These are phyloP conservation scores for Kluyveromyces lactis DNA, from an alignment of 805 yeast genomes.

Conservation along the genomic window DNA sequence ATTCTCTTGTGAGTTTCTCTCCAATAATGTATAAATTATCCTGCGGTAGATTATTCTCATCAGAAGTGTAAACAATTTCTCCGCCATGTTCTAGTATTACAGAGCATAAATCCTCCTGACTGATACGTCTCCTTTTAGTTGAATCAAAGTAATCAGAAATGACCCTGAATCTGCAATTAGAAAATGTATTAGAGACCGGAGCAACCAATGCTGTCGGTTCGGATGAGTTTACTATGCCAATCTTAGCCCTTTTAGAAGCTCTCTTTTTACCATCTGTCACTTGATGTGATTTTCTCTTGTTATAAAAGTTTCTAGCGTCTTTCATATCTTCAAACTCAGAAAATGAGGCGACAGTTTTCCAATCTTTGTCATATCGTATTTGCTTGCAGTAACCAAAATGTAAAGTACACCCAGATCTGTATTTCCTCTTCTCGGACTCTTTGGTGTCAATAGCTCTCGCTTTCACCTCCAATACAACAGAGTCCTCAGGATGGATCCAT, in stretches of 20 bases:
- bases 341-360: slow-evolving; percentile 45
- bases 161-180: slow-evolving; percentile 39
- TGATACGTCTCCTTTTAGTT: slow-evolving; percentile 17
- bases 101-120: slow-evolving; percentile 30
- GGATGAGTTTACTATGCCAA: slow-evolving; percentile 14
- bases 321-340: slow-evolving; percentile 42
- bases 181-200: slow-evolving; percentile 31
- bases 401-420: slow-evolving; percentile 60
- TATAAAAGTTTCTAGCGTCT: slow-evolving; percentile 11
- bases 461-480: slow-evolving; percentile 74
- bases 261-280: slow-evolving; percentile 9
- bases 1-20: slow-evolving; percentile 33
- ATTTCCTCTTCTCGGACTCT: slow-evolving; percentile 35
- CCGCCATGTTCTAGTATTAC: slow-evolving; percentile 47
- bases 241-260: slow-evolving; percentile 15
- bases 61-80: slow-evolving; percentile 30
- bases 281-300: slow-evolving; percentile 11
- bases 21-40: slow-evolving; percentile 27
- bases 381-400: slow-evolving; percentile 67
- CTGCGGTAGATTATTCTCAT: slow-evolving; percentile 4
- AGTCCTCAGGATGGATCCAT: slow-evolving; percentile 76
- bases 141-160: slow-evolving; percentile 40
- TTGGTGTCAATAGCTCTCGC: slow-evolving; percentile 62
- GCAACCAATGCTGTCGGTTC: not conserved
- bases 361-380: slow-evolving; percentile 61